phyloP scores from a whole-genome alignment of 2,329 filamentous ascomycete genomes.

The Endothia cerciana region DNA sequence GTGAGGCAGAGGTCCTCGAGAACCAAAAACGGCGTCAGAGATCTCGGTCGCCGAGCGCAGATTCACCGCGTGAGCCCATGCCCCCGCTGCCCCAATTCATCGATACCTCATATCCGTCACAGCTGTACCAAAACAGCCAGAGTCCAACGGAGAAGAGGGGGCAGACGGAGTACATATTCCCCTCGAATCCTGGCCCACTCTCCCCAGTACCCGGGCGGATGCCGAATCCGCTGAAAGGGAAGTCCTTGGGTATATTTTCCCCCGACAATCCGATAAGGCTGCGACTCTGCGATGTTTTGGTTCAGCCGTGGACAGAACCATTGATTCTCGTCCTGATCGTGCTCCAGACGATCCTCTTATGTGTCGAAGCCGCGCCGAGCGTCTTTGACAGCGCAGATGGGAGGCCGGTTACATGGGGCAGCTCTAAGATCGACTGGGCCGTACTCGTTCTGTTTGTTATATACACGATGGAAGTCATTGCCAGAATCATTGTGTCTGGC shows the following conservation, averaged over 20 bases:
- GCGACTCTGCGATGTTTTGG: conserved; percentile 78
- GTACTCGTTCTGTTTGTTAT: conserved; percentile 83
- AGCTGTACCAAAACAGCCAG: conserved; percentile 41
- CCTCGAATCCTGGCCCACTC: conserved; percentile 38
- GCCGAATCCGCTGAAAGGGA: conserved; percentile 83
- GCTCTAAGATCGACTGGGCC: conserved; percentile 73
- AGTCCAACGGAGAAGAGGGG: conserved; percentile 51
- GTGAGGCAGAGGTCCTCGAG: conserved; percentile 84
- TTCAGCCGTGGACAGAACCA: conserved; percentile 86
- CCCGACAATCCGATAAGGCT: conserved; percentile 76
- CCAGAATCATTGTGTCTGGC: conserved; percentile 89
- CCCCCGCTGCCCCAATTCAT: conserved; percentile 47
- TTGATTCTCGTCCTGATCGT: conserved; percentile 86
- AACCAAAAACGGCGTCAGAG: conserved; percentile 66
- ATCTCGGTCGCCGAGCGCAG: conserved; percentile 58
- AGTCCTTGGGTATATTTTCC: conserved; percentile 81
- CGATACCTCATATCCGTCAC: conserved; percentile 58
- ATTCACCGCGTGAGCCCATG: conserved; percentile 55
- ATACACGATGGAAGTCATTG: conserved; percentile 84
- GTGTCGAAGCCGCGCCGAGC: conserved; percentile 76
- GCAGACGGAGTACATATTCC: conserved; percentile 38
- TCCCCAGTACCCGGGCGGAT: conserved; percentile 42
- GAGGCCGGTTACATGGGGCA: conserved; percentile 68
- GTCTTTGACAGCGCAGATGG: conserved; percentile 67
- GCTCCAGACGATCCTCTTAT: conserved; percentile 83